Base-by-base conservation (phyloP, 1,284 basidiomycete genomes). In the Ceratobasidium sp. region DNA sequence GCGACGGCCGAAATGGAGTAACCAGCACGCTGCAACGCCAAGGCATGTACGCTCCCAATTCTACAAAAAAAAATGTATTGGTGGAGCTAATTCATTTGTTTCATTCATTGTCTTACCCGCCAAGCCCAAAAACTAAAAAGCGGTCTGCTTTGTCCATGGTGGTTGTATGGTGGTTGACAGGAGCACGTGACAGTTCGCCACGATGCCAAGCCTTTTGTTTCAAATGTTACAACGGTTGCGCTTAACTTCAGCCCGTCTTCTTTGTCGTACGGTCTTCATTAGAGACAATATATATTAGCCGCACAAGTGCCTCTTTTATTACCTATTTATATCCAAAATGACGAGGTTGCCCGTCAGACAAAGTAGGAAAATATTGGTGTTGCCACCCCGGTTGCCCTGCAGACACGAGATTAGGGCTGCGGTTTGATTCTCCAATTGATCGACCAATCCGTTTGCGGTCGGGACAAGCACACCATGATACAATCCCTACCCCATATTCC, bases 41-140 rank as follows among this genome's bases (percentile, higher is more conserved):
- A 31, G 15, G 66, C 66, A 57, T 71, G 67, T 14, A 75, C 50
- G 4, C 57, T 56, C 15, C 74, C 74, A 47, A 75, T 69, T 15
- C 74, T 75, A 45, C 4, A 9, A 24, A 24, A 47, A n/a, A n/a
- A 41, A 5, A 22, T 41, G 36, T 47, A n/a, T n/a, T 36, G 0
- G 29, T 7, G 7, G 1, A 31, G 33, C 64, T 19, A 57, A 41
- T 27, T 22, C 56, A 29, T 14, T 54, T 33, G 22, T 15, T 4
- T 11, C 36, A 41, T 41, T 41, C 9, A 67, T 33, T 33, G 31
- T 36, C 74, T 53, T 29, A 75, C 74, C 74, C 74, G 57, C 74
- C 74, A 33, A 75, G 74, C 11, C 74, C 74, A 72, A 75, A 69
- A 45, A 75, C 59, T 7, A 75, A 57, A 51, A 36, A 72, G 41